Evolutionary conservation across 768 basidiomycete species (phyloP).

Genomic region (Arthromyces matolae): DNA sequence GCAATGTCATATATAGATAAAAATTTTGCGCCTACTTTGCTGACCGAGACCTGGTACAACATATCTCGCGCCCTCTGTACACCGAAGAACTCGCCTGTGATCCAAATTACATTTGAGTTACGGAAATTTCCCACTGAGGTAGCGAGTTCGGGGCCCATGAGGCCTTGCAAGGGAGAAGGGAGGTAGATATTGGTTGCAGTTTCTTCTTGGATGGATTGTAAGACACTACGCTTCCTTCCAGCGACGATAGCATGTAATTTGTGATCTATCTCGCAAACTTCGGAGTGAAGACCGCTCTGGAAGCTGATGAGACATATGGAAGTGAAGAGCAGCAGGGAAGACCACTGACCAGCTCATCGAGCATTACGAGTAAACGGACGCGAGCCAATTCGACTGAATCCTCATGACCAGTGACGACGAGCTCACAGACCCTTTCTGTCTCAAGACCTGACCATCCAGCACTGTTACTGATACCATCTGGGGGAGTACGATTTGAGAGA

Average conservation of each 20-base stretch:
- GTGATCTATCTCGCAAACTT: constrained; percentile 90
- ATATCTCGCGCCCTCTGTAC: constrained; percentile 94
- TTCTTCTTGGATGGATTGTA: constrained; percentile 95
- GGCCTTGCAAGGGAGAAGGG: constrained; percentile 85
- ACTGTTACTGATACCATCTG: constrained; percentile 71
- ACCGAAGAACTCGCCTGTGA: constrained; percentile 96
- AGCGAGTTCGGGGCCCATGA: constrained; percentile 66
- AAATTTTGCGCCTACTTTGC: constrained; percentile 56
- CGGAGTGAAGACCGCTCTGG: constrained; percentile 88
- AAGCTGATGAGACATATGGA: constrained; percentile 16
- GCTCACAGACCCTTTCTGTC: constrained; percentile 89
- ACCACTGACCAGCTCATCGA: constrained; percentile 84
- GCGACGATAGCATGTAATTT: constrained; percentile 91
- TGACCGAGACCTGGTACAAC: constrained; percentile 82
- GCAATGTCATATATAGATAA: constrained; percentile 3
- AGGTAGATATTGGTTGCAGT: constrained; percentile 96
- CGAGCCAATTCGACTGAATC: constrained; percentile 91
- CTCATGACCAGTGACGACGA: constrained; percentile 84
- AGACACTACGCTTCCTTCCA: constrained; percentile 77
- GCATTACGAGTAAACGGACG: constrained; percentile 85
- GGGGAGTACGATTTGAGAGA: constrained; percentile 70
- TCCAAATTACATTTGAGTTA: constrained; percentile 82
- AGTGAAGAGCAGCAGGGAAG: background rate
- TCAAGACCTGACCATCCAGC: constrained; percentile 89
- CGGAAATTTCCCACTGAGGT: constrained; percentile 43